phyloP scores from a whole-genome alignment of 208 protist genomes.

The Leishmania arabica region DNA sequence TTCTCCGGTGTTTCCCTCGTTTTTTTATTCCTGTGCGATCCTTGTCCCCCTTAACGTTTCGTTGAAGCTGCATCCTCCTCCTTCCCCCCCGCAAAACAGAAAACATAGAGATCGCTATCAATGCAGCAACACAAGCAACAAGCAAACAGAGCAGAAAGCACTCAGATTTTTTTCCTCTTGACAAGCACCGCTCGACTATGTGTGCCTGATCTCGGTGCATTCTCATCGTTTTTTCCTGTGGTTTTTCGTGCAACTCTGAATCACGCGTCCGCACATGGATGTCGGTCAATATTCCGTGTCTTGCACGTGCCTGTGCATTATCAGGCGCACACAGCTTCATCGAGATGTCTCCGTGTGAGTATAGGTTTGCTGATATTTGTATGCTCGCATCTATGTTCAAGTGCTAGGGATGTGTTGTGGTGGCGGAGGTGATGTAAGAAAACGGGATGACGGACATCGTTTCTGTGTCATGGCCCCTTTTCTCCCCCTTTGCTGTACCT shows the following conservation, averaged over 20 bases:
- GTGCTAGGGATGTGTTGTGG: neutral
- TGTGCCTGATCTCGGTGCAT: neutral
- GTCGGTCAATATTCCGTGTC: neutral
- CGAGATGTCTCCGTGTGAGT: neutral
- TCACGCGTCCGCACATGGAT: conserved; percentile 2
- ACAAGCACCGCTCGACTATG: neutral
- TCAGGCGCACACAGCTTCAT: neutral
- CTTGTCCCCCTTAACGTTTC: too few species aligned
- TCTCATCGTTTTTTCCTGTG: conserved; percentile 7
- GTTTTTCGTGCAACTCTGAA: conserved; percentile 4
- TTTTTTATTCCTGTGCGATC: neutral
- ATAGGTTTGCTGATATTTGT: neutral
- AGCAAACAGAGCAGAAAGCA: too few species aligned
- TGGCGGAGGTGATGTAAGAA: neutral
- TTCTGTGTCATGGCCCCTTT: conserved; percentile 5
- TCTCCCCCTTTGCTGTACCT: conserved; percentile 10
- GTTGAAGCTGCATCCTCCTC: neutral
- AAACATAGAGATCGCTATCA: neutral
- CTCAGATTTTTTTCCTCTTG: neutral
- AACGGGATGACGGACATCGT: neutral
- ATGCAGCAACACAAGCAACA: too few species aligned
- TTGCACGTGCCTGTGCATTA: neutral
- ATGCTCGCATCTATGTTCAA: neutral
- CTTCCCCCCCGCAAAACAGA: neutral
- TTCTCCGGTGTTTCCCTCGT: neutral